Percentiles rank a stretch among this genome's conserved stretches.
These are phyloP conservation scores for Fragilaria radians DNA, from an alignment of 108 stramenopile species.

Conservation along the genomic window DNA sequence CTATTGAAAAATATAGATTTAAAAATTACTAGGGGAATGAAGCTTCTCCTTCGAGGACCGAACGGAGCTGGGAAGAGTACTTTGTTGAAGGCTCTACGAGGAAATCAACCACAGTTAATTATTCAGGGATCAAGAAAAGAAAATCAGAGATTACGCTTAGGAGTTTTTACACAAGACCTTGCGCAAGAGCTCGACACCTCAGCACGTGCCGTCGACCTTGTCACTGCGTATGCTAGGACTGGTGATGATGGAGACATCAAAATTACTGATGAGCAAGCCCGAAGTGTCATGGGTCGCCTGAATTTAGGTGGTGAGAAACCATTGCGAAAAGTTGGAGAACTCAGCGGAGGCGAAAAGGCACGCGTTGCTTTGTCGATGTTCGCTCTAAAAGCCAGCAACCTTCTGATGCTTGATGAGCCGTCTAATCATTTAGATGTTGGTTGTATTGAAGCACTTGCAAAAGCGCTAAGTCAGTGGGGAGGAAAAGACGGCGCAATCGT, in stretches of 20 bases:
- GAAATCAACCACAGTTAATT: conserved; percentile 57
- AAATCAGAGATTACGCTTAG: conserved; percentile 51
- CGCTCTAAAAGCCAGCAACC: conserved; percentile 72
- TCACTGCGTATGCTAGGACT: conserved; percentile 59
- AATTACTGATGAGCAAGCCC: conserved; percentile 70
- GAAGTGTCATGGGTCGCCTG: conserved; percentile 68
- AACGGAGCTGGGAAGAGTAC: conserved; percentile 92
- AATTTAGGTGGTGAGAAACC: conserved; percentile 81
- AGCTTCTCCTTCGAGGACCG: conserved; percentile 59
- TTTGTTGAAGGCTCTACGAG: conserved; percentile 76
- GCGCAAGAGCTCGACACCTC: conserved; percentile 78
- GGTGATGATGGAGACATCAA: conserved; percentile 63
- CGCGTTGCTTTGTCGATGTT: conserved; percentile 80
- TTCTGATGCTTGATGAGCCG: conserved; percentile 67
- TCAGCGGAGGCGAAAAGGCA: conserved; percentile 83
- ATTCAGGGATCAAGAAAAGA: conserved; percentile 53
- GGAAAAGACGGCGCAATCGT: conserved; percentile 72
- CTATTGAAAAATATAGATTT: conserved; percentile 41
- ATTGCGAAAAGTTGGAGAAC: conserved; percentile 33
- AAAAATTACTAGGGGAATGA: conserved; percentile 53
- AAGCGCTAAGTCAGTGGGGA: conserved; percentile 71
- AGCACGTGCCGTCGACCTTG: conserved; percentile 73
- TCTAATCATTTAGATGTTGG: conserved; percentile 50
- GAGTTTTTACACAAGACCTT: conserved; percentile 84
- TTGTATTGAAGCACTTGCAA: conserved; percentile 74